These are phyloP conservation scores for Leucocoprinus leucothites DNA, from an alignment of 768 basidiomycete genomes.

Conservation along the genomic window DNA sequence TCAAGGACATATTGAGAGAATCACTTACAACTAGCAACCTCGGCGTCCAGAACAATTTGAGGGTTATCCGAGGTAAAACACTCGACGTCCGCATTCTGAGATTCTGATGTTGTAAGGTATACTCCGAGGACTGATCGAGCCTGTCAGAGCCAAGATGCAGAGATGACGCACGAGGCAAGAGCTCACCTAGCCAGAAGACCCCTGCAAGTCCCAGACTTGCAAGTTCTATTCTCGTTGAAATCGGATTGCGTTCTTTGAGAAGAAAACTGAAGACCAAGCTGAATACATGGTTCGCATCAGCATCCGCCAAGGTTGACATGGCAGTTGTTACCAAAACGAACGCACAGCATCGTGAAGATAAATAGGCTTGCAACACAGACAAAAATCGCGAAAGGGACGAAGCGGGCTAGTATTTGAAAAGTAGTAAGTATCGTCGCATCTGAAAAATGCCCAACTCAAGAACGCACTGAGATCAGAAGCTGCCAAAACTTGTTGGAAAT, in stretches of 20 bases:
- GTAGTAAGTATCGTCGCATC: slow-evolving; percentile 12
- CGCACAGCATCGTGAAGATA: slow-evolving; percentile 66
- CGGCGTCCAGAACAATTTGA: slow-evolving; percentile 46
- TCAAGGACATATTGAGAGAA: not conserved
- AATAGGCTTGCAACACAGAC: slow-evolving; percentile 70
- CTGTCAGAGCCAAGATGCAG: slow-evolving; percentile 15
- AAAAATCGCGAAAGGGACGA: slow-evolving; percentile 83
- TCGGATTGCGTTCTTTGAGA: slow-evolving; percentile 67
- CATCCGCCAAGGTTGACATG: not conserved
- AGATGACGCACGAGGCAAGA: not conserved
- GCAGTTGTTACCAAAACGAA: slow-evolving; percentile 13
- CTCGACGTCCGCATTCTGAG: slow-evolving; percentile 77
- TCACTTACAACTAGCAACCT: slow-evolving; percentile 62
- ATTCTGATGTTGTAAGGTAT: slow-evolving; percentile 70
- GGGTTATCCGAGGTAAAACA: slow-evolving; percentile 63
- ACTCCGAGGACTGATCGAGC: slow-evolving; percentile 60
- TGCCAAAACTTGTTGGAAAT: slow-evolving; percentile 68
- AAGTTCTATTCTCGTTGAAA: slow-evolving; percentile 75
- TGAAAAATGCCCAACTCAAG: not conserved
- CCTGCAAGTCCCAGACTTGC: slow-evolving; percentile 68
- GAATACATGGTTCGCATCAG: not conserved
- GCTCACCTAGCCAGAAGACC: slow-evolving; percentile 76
- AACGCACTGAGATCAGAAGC: slow-evolving; percentile 78
- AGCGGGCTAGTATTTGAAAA: slow-evolving; percentile 57
- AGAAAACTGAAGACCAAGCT: slow-evolving; percentile 67